Conservation (phyloP, 306 rosid genomes). For the Dicorynia guianensis region DNA sequence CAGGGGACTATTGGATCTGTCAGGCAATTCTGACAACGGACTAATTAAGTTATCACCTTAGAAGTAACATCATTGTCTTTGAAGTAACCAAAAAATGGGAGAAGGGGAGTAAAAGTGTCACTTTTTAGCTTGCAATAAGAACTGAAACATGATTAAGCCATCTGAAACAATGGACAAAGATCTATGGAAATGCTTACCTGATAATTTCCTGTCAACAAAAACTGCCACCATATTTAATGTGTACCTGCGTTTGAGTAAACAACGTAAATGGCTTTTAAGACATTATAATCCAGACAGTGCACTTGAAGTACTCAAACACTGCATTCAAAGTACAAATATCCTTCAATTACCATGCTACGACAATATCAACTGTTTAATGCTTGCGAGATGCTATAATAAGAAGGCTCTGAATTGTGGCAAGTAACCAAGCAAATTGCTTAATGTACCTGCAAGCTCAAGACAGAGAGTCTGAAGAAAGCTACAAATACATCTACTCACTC, state of each 20-base stretch:
- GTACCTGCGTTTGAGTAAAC: slow-evolving; percentile 47
- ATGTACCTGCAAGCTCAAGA: slow-evolving; percentile 47
- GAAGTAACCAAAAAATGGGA: neutral
- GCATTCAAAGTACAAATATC: slow-evolving; percentile 11
- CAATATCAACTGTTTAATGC: slow-evolving; percentile 61
- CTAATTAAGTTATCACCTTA: neutral
- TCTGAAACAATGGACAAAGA: neutral
- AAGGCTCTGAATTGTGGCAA: slow-evolving; percentile 55
- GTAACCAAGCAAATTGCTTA: slow-evolving; percentile 60
- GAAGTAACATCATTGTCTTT: neutral
- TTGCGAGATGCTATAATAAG: slow-evolving; percentile 64
- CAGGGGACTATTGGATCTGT: slow-evolving; percentile 47
- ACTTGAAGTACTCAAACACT: no score
- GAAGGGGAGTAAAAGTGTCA: neutral
- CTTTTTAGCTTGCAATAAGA: neutral
- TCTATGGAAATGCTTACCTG: slow-evolving; percentile 44
- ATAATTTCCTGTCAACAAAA: slow-evolving; percentile 52
- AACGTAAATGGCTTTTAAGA: neutral
- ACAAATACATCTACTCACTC: neutral
- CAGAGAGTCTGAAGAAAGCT: neutral
- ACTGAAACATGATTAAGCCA: no score
- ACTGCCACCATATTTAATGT: slow-evolving; percentile 55
- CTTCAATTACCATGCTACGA: slow-evolving; percentile 52
- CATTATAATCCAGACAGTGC: neutral
- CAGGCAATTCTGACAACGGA: slow-evolving; percentile 29